Evolutionary conservation across 441 rosid genomes (phyloP), one percentile per base, ranked within the genome.

Genomic region (Daphne laureola): DNA sequence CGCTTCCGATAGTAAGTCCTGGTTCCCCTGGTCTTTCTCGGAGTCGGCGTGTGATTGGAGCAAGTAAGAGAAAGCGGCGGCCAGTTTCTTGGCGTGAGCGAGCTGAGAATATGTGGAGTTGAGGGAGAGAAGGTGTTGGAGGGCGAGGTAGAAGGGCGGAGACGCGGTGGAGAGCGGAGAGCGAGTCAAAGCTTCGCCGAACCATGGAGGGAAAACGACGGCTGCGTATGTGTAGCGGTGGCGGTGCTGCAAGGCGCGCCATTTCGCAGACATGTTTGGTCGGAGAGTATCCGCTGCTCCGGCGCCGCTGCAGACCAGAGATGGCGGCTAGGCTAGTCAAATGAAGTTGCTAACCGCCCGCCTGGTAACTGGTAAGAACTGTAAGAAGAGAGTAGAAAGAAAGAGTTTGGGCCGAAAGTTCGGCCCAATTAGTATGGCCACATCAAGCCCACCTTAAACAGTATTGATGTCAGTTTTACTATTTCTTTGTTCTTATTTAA

Each of bases 191-290:
- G 82, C 72, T 14, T 70, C 72, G 3, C 60, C 31, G 67, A 72
- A 89, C 13, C 78, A 58, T 43, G 71, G 64, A 3, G 97, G 90
- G 75, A 84, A 89, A 23, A 78, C 58, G 51, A 93, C 75, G 13
- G 92, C 87, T 62, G 78, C 79, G 83, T 92, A 86, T 17, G 96
- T 92, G 70, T 81, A 92, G 26, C 92, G 94, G 72, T 92, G 98
- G 59, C 98, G 88, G 54, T 88, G 94, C 77, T 92, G 96, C 53
- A 88, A 55, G 44, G 96, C 96, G 56, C 98, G 87, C 96, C 98
- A 88, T 69, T 92, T 92, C 8, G 96, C 90, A 3, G 96, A 92
- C 96, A 90, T 88, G 13, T 57, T 61, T 15, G 53, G 52, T 7
- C 38, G 11, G 38, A 7, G 38, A 31, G 8, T 5, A 8, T 31